Evolutionary conservation across 83 land plant genomes (phyloP).

Genomic region (Diphasiastrum complanatum): DNA sequence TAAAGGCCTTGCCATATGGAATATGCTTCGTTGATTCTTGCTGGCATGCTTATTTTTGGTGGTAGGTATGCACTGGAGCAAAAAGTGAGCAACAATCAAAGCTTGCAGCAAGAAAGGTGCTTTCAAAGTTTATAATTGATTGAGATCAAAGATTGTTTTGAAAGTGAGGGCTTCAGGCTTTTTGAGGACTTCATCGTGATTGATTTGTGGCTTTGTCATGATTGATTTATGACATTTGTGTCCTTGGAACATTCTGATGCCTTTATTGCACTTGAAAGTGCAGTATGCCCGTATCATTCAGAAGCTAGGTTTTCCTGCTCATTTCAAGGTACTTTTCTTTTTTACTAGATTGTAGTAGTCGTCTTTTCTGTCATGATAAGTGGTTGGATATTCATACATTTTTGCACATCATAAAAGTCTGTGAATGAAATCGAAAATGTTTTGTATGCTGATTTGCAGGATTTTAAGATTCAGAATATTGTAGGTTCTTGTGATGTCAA

Average conservation of each 20-base stretch:
- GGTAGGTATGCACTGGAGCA: constrained; percentile 7
- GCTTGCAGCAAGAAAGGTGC: constrained; percentile 4
- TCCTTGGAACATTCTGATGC: too few species aligned
- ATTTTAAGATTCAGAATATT: constrained; percentile 90
- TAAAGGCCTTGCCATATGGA: background rate
- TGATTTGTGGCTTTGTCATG: background rate
- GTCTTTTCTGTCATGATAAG: too few species aligned
- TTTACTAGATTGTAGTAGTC: too few species aligned
- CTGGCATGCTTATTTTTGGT: background rate
- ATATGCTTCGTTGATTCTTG: background rate
- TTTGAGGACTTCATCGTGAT: background rate
- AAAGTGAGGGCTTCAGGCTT: background rate
- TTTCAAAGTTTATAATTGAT: too few species aligned
- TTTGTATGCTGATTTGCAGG: too few species aligned
- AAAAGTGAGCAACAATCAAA: constrained; percentile 3
- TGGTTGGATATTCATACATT: too few species aligned
- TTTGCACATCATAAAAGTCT: too few species aligned
- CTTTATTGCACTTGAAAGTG: background rate
- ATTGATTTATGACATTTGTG: background rate
- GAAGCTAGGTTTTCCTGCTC: constrained; percentile 14
- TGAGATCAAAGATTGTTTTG: background rate
- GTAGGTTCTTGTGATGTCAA: constrained; percentile 96
- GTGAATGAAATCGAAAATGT: too few species aligned
- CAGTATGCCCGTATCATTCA: constrained; percentile 8
- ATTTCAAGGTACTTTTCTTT: constrained; percentile 10